These are phyloP conservation scores for Rhodotorula taiwanensis DNA, from an alignment of 768 basidiomycete species.

Conservation along the genomic window DNA sequence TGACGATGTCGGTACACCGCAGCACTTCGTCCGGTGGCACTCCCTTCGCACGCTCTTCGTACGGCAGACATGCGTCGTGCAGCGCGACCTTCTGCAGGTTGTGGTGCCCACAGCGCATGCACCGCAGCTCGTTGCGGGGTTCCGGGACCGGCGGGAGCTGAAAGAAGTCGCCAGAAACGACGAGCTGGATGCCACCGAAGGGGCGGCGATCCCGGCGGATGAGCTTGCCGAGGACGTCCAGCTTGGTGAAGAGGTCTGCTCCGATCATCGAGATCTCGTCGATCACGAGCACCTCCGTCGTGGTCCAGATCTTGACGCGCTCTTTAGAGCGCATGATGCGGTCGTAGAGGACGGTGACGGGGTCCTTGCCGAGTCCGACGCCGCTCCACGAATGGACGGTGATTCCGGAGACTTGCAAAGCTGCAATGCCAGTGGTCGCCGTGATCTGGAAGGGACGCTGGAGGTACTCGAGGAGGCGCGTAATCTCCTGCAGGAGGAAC, in stretches of 20 bases:
- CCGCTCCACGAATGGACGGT: slow-evolving; percentile 93
- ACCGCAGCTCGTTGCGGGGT: slow-evolving; percentile 1
- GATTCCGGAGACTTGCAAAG: slow-evolving; percentile 91
- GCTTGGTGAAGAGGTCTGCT: slow-evolving; percentile 44
- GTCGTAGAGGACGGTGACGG: slow-evolving; percentile 14
- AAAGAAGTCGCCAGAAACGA: slow-evolving; percentile 48
- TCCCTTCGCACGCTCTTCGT: slow-evolving; percentile 15
- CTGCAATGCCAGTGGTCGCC: slow-evolving; percentile 93
- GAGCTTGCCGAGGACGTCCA: slow-evolving; percentile 43
- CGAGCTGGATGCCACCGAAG: slow-evolving; percentile 44
- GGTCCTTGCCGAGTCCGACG: slow-evolving; percentile 72
- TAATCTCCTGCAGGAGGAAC: slow-evolving; percentile 42
- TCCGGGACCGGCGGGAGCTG: slow-evolving; percentile 47
- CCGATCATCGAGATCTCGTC: slow-evolving; percentile 45
- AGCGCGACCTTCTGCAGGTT: neutral
- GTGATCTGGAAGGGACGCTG: slow-evolving; percentile 53
- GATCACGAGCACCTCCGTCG: slow-evolving; percentile 40
- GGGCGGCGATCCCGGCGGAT: slow-evolving; percentile 40
- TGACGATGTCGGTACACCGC: slow-evolving; percentile 1
- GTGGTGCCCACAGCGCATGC: slow-evolving; percentile 27
- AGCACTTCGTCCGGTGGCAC: neutral
- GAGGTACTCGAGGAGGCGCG: slow-evolving; percentile 22
- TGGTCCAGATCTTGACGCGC: slow-evolving; percentile 38
- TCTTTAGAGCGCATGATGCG: slow-evolving; percentile 16
- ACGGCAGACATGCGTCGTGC: slow-evolving; percentile 13